phyloP scores from a whole-genome alignment of 2,329 filamentous ascomycete genomes.

The Colletotrichum gigasporum region DNA sequence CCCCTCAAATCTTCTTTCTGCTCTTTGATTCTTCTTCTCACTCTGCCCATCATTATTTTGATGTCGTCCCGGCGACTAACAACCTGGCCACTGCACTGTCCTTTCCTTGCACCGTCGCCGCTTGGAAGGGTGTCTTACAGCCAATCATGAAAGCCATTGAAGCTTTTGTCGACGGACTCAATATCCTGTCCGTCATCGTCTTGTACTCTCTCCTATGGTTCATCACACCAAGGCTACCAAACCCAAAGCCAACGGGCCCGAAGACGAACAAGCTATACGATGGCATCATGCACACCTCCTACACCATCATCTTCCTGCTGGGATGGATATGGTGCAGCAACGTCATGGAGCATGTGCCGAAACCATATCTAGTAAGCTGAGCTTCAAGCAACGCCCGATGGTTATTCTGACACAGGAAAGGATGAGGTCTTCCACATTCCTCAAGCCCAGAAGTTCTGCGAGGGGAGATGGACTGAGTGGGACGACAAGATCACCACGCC shows the following conservation, averaged over 20 bases:
- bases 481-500: conserved; percentile 98
- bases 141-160: conserved; percentile 27
- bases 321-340: conserved; percentile 49
- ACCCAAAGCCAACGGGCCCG: conserved; percentile 3
- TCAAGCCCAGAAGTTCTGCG: conserved; percentile 89
- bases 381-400: no score
- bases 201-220: conserved; percentile 18
- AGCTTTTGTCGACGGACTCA: conserved; percentile 25
- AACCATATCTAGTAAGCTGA: conserved; percentile 65
- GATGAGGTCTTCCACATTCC: conserved; percentile 91
- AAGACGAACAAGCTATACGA: conserved; percentile 27
- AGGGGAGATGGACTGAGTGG: conserved; percentile 79
- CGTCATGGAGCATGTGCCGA: conserved; percentile 52
- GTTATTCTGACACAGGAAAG: conserved; percentile 49
- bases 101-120: neutral
- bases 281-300: conserved; percentile 25
- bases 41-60: neutral
- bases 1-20: neutral
- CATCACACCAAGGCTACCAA: conserved; percentile 17
- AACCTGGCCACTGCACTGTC: neutral
- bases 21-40: neutral
- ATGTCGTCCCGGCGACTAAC: neutral
- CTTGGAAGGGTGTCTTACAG: neutral
- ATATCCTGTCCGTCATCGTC: conserved; percentile 19
- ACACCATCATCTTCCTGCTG: conserved; percentile 37